A percentile compares a stretch with the other conserved stretches of the same genome.
Evolutionary conservation across 106 monocot genomes (phyloP).

Genomic region (Chionographis japonica): DNA sequence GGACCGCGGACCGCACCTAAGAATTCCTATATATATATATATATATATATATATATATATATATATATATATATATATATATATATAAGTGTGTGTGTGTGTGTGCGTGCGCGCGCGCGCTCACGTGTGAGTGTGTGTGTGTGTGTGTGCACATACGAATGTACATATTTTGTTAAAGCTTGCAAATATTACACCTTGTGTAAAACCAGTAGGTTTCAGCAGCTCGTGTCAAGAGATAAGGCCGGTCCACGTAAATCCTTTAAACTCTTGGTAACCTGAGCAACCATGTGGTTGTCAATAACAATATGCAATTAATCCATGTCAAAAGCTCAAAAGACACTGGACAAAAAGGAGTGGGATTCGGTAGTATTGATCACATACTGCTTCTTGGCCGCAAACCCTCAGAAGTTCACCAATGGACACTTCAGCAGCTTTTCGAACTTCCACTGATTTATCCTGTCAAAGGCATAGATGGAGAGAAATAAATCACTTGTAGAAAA

Average conservation of each 20-base stretch:
- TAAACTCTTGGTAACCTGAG: conserved; percentile 66
- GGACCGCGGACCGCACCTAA: too few species aligned
- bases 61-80: too few species aligned
- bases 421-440: conserved; percentile 91
- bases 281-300: neutral
- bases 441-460: conserved; percentile 95
- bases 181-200: conserved; percentile 35
- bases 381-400: conserved; percentile 78
- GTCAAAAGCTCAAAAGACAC: neutral
- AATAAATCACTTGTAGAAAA: neutral
- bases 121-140: too few species aligned
- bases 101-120: too few species aligned
- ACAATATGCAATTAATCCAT: neutral
- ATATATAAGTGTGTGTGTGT: too few species aligned
- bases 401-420: conserved; percentile 68
- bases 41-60: too few species aligned
- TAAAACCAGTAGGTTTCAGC: conserved; percentile 50
- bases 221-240: conserved; percentile 68
- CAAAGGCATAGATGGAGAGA: neutral
- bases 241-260: conserved; percentile 82
- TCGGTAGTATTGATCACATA: conserved; percentile 23
- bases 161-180: too few species aligned
- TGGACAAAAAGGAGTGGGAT: neutral
- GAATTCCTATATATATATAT: too few species aligned
- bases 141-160: too few species aligned